phyloP scores from a whole-genome alignment of 306 rosid species.

The Myrica gale region DNA sequence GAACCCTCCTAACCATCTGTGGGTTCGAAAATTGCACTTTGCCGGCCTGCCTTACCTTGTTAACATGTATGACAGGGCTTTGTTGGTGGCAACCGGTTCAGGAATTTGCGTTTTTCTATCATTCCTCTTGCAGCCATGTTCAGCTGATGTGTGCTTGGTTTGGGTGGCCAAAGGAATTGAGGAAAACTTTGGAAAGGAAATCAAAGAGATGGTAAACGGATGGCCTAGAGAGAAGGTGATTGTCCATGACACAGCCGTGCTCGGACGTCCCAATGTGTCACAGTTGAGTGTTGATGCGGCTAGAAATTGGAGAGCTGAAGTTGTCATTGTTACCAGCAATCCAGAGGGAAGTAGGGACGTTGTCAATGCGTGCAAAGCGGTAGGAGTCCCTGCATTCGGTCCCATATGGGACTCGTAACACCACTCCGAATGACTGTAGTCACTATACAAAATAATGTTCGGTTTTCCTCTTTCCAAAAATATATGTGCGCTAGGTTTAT shows the following conservation, averaged over 20 bases:
- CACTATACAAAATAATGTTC: too few species aligned
- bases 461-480: too few species aligned
- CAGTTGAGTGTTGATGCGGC: constrained; percentile 55
- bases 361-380: constrained; percentile 44
- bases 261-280: constrained; percentile 62
- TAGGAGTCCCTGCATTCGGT: constrained; percentile 51
- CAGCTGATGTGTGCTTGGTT: constrained; percentile 44
- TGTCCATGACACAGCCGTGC: constrained; percentile 59
- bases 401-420: constrained; percentile 57
- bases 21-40: constrained; percentile 52
- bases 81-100: constrained; percentile 71
- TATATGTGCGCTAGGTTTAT: too few species aligned
- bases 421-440: neutral
- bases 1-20: constrained; percentile 53
- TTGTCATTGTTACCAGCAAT: constrained; percentile 68
- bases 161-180: constrained; percentile 81
- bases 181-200: constrained; percentile 57
- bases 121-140: constrained; percentile 50
- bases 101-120: constrained; percentile 73
- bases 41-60: constrained; percentile 64
- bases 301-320: constrained; percentile 53
- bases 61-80: constrained; percentile 49
- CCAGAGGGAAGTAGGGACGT: constrained; percentile 67
- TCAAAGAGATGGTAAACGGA: constrained; percentile 36
- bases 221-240: constrained; percentile 48